Base-by-base conservation (phyloP, 805 yeast genomes). In the Komagataella pastoris region DNA sequence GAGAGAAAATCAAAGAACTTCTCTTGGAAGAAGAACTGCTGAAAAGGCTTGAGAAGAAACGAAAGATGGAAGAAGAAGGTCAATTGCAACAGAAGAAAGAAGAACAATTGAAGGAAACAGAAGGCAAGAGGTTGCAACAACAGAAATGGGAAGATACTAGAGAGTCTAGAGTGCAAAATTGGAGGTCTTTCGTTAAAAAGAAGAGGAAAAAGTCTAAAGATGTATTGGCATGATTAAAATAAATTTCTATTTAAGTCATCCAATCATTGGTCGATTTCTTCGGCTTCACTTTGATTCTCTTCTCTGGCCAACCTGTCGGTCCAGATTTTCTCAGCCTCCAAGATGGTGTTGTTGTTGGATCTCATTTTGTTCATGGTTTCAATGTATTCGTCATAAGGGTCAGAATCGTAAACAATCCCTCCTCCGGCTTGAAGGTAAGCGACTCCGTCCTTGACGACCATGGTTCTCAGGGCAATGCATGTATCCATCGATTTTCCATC, bases 401-500 rank as follows among this genome's bases (percentile, higher is more conserved):
- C 97, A 56, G 95, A 85, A 65, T 93, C 99, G 65, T 74, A 83
- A 21, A 93, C 99, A 64, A 93, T 93, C 54, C 99, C 99, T 52
- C 99, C 99, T 57, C 99, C 99, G 2, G 99, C 98, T 73, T 93
- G 99, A 59, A 93, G 73, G 61, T 89, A 91, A 0, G 97, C 97
- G 50, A 79, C 73, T 23, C 90, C 91, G 58, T 91, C 88, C 64
- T 93, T 93, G 63, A 79, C 84, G 47, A 93, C 89, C 99, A 93
- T 91, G 0, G 99, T 93, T 69, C 99, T 80, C 59, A 93, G 73
- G 0, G 99, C 99, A 65, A 93, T 93, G 69, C 99, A 93, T 1
- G 98, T 93, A 63, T 93, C 95, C 98, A 93, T 91, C 24, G 88
- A 77, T 59, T 79, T 80, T n/a, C 91, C 88, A 61, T 89, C 96